These are phyloP conservation scores for Onygenales sp. DNA, from an alignment of 2,329 filamentous ascomycete species.

Conservation along the genomic window DNA sequence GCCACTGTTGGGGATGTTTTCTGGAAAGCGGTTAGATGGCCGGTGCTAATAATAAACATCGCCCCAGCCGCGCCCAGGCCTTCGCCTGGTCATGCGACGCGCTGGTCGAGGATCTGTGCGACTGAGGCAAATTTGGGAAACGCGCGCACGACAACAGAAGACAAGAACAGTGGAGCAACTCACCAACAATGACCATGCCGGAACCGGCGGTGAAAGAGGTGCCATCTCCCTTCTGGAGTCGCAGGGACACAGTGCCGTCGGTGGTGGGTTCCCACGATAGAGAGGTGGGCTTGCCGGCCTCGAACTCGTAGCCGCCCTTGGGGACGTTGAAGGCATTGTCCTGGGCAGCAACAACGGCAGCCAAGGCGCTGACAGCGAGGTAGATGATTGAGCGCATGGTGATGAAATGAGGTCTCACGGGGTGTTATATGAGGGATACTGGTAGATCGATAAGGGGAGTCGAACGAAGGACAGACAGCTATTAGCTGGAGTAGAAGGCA, in stretches of 20 bases:
- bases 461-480: constrained; percentile 2
- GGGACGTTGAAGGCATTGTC: constrained; percentile 43
- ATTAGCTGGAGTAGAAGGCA: not conserved
- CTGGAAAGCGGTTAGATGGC: constrained; percentile 20
- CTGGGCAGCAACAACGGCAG: constrained; percentile 33
- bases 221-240: constrained; percentile 36
- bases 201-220: constrained; percentile 24
- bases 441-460: not conserved
- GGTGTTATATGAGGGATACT: not conserved
- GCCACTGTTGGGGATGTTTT: constrained; percentile 39
- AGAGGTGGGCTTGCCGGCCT: constrained; percentile 36
- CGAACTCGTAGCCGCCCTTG: constrained; percentile 32
- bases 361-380: constrained; percentile 35
- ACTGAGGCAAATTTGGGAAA: not conserved
- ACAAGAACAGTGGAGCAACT: constrained; percentile 15
- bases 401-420: constrained; percentile 6
- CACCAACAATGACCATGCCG: constrained; percentile 36
- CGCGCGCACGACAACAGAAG: constrained; percentile 2
- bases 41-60: not conserved
- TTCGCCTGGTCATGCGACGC: too few relatives aligned
- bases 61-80: too few relatives aligned
- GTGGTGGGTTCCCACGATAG: constrained; percentile 43
- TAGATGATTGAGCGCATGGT: constrained; percentile 39
- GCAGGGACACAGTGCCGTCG: constrained; percentile 42
- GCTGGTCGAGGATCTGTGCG: not conserved